Percentiles rank a stretch among this genome's conserved stretches.
phyloP scores from a whole-genome alignment of 345 rosid species.

The Fremontodendron californicum region DNA sequence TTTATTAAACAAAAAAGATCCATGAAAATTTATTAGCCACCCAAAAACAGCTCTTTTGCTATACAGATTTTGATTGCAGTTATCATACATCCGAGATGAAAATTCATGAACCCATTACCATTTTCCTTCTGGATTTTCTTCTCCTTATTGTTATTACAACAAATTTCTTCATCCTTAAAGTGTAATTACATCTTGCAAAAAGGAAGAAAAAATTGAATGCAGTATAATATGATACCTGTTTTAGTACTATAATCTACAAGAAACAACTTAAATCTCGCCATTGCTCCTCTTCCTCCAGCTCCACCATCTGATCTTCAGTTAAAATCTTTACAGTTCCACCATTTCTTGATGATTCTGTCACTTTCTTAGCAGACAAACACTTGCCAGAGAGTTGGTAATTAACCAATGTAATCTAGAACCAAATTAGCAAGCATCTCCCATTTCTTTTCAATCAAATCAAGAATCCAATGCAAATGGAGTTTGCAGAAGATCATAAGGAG shows the following conservation, averaged over 20 bases:
- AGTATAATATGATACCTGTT: slow-evolving; percentile 18
- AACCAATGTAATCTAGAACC: not conserved
- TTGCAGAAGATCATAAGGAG: slow-evolving; percentile 57
- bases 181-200: not conserved
- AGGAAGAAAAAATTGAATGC: not conserved
- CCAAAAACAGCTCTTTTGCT: slow-evolving; percentile 5
- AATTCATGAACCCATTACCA: slow-evolving; percentile 5
- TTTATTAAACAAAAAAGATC: slow-evolving; percentile 13
- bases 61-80: slow-evolving; percentile 18
- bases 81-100: slow-evolving; percentile 5
- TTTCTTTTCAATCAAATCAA: slow-evolving; percentile 8
- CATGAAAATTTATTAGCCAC: slow-evolving; percentile 7
- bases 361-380: not conserved
- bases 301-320: not conserved
- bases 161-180: not conserved
- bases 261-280: not conserved
- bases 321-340: not conserved
- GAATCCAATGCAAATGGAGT: slow-evolving; percentile 52
- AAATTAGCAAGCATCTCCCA: not conserved
- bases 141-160: slow-evolving; percentile 19
- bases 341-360: not conserved
- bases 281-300: not conserved
- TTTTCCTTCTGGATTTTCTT: not conserved
- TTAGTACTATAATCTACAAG: slow-evolving; percentile 14
- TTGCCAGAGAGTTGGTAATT: not conserved